Conservation (phyloP, 2,329 filamentous ascomycete species). For the Paramyrothecium roridum region DNA sequence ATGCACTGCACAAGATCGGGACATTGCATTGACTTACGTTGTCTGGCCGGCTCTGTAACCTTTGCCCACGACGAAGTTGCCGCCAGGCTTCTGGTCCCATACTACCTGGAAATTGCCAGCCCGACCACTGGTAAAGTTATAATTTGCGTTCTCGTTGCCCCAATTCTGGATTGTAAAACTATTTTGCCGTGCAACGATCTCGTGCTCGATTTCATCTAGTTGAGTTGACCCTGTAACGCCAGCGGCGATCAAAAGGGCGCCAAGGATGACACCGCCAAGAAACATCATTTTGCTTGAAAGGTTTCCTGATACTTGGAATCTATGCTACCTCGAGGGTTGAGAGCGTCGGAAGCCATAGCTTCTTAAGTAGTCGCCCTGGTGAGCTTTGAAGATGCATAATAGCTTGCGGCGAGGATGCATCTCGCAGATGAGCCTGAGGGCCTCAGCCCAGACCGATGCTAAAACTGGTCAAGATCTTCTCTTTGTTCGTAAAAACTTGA, state of each 20-base stretch:
- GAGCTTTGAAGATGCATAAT: background rate
- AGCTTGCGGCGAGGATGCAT: background rate
- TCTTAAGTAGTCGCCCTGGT: background rate
- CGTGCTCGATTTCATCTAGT: background rate
- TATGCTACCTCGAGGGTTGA: too few relatives aligned
- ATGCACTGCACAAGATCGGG: background rate
- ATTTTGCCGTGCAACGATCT: background rate
- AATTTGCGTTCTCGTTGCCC: conserved; percentile 5
- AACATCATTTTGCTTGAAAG: background rate
- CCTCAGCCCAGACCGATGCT: background rate
- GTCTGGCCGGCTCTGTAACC: conserved; percentile 4
- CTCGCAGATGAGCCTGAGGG: background rate
- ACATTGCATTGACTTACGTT: background rate
- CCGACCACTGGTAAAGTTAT: conserved; percentile 1
- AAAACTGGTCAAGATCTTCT: background rate
- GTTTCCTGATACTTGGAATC: too few relatives aligned
- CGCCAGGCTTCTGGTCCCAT: conserved; percentile 3
- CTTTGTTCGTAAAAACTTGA: background rate
- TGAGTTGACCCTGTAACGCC: background rate
- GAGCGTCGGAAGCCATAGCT: too few relatives aligned
- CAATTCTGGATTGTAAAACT: conserved; percentile 4
- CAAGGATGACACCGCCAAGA: background rate
- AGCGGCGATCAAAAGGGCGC: background rate
- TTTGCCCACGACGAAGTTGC: conserved; percentile 6
- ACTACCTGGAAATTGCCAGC: conserved; percentile 2